Base-by-base conservation (phyloP, 1,139 yeast genomes). In the Debaryomyces robertsiae region DNA sequence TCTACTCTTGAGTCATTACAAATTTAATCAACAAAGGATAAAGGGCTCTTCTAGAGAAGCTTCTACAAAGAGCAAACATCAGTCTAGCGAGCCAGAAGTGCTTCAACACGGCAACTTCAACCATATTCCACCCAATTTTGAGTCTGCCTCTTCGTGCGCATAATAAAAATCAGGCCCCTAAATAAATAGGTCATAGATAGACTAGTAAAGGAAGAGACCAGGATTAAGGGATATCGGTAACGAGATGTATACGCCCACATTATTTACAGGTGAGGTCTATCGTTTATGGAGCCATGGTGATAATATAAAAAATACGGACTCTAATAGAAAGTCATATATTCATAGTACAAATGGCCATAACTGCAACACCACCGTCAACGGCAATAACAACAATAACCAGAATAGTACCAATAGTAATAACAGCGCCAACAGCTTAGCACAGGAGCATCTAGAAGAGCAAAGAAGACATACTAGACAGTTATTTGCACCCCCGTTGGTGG, bases 401-500 rank as follows among this genome's bases (percentile, higher is more conserved):
- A 45, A 39, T 32, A 41, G 41, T 25, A 5, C 23, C n/a, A 37
- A 17, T 14, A 16, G 25, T 6, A 28, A 44, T 28, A 33, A 40
- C 36, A 19, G 18, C 36, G 34, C 27, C 24, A 44, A 32, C 40
- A 37, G 41, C 18, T 15, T 31, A 36, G 31, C 37, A 41, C 46
- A 41, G 22, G 57, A 54, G 13, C 48, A 46, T 31, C 23, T 38
- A 4, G 61, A 57, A 18, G 61, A 58, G 9, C 61, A 58, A 13
- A 36, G 51, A 7, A 49, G 45, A 40, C 48, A 49, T 39, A 43
- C 52, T 13, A 51, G 57, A 19, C 55, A 42, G 48, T 46, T 58
- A 30, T 69, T 63, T 50, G 81, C 81, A 0, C 82, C 82, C 1
- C 80, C 82, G 4, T 57, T 79, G 24, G 69, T 75, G 39, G 77